Evolutionary conservation across 164 flowering plant genomes (phyloP), one percentile per base, ranked within the genome.

Genomic region (Vitis labrusca): DNA sequence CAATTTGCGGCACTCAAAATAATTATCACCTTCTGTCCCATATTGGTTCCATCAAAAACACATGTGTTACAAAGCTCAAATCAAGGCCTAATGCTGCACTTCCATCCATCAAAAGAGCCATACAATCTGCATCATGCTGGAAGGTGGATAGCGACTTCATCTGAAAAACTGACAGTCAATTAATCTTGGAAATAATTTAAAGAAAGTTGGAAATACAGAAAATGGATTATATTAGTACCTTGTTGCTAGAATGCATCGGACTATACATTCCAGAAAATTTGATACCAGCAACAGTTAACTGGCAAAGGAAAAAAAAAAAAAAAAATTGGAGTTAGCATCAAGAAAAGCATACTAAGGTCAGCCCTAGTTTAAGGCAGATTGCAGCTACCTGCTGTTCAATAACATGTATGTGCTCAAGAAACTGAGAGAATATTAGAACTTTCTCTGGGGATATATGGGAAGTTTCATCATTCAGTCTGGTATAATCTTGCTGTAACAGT

Each of bases 21-120:
- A 54, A 59, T 27, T 7, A 64, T 62, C 84, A 93, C 99, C 98
- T 95, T 86, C 90, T 86, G 70, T 95, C 98, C 99, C 99, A 95
- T 37, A 95, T 95, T 44, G 99, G 99, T 73, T 95, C 99, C 99
- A 95, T 95, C 49, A 95, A 69, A 76, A 93, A 95, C 14, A 95
- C 99, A 79, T 88, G 88, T 19, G 90, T 84, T 10, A 93, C 99
- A 78, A 93, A 95, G 83, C 99, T 95, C 84, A 95, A 85, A 80
- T 95, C 99, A 74, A 95, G 98, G 68, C 99, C 99, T 77, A 95
- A 69, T 56, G 99, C 98, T 56, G 94, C 94, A 87, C 89, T 93
- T 73, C 99, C 99, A 83, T 95, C 99, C 98, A 95, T 95, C 74
- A 95, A 63, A 72, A 95, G 92, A 59, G 80, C 97, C 91, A 87